Evolutionary conservation across 1,284 basidiomycete species (phyloP), one percentile per base, ranked within the genome.

Genomic region (Polyporus tsugae): DNA sequence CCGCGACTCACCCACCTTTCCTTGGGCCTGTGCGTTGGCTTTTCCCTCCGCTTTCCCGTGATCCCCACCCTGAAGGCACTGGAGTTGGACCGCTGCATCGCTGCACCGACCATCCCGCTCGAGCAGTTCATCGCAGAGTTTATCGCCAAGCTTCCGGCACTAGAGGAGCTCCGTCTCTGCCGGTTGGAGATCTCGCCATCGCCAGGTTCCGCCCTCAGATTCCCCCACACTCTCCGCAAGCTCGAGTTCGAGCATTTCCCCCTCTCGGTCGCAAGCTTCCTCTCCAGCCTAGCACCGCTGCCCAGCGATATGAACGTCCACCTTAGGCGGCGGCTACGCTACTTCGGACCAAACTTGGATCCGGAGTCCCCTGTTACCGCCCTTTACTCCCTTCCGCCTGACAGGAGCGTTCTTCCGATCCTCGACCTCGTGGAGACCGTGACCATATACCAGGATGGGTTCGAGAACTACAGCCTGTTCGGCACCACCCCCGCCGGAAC

Each of bases 401-500:
- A 49, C 46, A 25, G 22, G 46, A 49, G 46, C 10, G 22, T 25
- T 10, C 46, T 49, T 49, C 46, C 46, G n/a, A 25, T 49, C 10
- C 22, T 49, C 46, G 46, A 49, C 22, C 9, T 49, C 46, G 46
- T 49, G 22, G 46, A 49, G 11, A 49, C 22, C 46, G 46, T 49
- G 22, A 49, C 46, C 22, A 49, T 49, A 49, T 9, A 49, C 22
- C 46, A 49, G 22, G 46, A 49, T 3, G 11, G 46, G 46, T 49
- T 49, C 22, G 22, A 49, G 10, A 6, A 33, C 41, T 67, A 63
- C 44, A 41, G 13, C 1, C 61, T 63, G 22, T 25, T 39, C 36
- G 62, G 62, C 6, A 44, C 46, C 6, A 68, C 66, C 2, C 66
- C 58, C 19, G 38, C 59, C 15, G 62, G 62, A 6, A 25, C 49